These are phyloP conservation scores for Ramularia endophylla DNA, from an alignment of 2,329 filamentous ascomycete genomes.

Conservation along the genomic window DNA sequence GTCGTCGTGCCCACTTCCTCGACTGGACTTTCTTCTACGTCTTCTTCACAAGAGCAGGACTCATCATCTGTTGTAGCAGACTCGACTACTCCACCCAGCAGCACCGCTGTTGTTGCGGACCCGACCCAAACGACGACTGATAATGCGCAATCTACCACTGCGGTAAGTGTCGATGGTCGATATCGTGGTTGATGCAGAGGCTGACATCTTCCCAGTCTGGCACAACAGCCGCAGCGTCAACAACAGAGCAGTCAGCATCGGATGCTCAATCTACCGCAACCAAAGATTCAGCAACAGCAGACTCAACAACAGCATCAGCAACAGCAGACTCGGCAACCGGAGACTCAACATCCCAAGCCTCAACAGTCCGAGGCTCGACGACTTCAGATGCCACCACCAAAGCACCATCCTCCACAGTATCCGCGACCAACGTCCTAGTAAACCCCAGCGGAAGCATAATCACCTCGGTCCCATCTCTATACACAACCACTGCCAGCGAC, in stretches of 20 bases:
- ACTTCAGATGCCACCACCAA: constrained; percentile 17
- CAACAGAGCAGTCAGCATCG: no score
- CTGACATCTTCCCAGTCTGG: no score
- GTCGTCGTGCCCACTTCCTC: constrained; percentile 1
- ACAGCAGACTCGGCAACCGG: not conserved
- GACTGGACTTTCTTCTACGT: constrained; percentile 6
- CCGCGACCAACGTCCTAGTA: constrained; percentile 31
- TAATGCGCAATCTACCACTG: no score
- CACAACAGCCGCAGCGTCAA: no score
- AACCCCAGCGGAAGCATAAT: constrained; percentile 34
- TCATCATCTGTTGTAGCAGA: constrained; percentile 15
- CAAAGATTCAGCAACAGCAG: no score
- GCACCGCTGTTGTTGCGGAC: no score
- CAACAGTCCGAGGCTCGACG: not conserved
- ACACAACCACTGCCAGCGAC: constrained; percentile 35
- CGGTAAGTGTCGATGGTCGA: no score
- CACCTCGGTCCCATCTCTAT: constrained; percentile 33
- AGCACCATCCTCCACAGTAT: constrained; percentile 22
- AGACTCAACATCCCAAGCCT: constrained; percentile 1
- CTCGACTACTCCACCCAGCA: no score
- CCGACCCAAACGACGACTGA: no score
- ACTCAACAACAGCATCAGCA: no score
- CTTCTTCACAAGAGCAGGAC: constrained; percentile 15
- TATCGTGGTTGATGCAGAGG: no score
- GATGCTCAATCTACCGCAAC: no score